Conservation (phyloP, 2,329 filamentous ascomycete genomes). For the Aureobasidium mangrovei region DNA sequence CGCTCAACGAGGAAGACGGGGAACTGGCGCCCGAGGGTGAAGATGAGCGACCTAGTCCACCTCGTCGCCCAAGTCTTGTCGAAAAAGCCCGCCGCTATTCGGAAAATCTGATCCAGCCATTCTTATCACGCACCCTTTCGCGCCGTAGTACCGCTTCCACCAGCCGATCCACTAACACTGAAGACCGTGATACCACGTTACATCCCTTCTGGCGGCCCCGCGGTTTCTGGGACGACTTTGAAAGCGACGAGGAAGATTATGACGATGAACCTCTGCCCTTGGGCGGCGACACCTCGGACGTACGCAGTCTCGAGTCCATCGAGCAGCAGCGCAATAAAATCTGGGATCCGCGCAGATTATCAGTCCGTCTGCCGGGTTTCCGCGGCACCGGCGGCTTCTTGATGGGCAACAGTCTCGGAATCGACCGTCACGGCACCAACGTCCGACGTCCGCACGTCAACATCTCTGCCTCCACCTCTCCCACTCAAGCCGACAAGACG, state of each 20-base stretch:
- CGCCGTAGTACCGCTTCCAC: slow-evolving; percentile 15
- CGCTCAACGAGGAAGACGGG: slow-evolving; percentile 37
- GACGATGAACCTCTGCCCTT: slow-evolving; percentile 30
- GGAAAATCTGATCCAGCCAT: slow-evolving; percentile 34
- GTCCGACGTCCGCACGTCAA: slow-evolving; percentile 32
- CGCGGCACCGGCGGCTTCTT: slow-evolving; percentile 37
- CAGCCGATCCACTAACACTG: slow-evolving; percentile 14
- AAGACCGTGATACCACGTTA: slow-evolving; percentile 35
- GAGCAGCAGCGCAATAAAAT: background rate
- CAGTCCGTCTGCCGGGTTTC: slow-evolving; percentile 30
- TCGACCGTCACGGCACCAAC: slow-evolving; percentile 41
- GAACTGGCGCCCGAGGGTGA: slow-evolving; percentile 20
- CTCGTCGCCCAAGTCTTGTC: slow-evolving; percentile 32
- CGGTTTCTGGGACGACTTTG: slow-evolving; percentile 53
- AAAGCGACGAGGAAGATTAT: slow-evolving; percentile 31
- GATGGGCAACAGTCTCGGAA: slow-evolving; percentile 48
- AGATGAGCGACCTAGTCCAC: slow-evolving; percentile 15
- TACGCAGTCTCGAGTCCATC: slow-evolving; percentile 19
- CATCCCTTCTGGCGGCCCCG: slow-evolving; percentile 56
- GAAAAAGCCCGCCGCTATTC: slow-evolving; percentile 39
- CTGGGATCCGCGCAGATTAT: slow-evolving; percentile 24
- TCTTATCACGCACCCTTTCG: slow-evolving; percentile 22
- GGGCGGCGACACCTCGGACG: slow-evolving; percentile 39
- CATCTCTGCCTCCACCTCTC: background rate
- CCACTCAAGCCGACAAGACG: background rate